Conservation (phyloP, 2,329 filamentous ascomycete genomes). For the Paraphoma chrysanthemicola region DNA sequence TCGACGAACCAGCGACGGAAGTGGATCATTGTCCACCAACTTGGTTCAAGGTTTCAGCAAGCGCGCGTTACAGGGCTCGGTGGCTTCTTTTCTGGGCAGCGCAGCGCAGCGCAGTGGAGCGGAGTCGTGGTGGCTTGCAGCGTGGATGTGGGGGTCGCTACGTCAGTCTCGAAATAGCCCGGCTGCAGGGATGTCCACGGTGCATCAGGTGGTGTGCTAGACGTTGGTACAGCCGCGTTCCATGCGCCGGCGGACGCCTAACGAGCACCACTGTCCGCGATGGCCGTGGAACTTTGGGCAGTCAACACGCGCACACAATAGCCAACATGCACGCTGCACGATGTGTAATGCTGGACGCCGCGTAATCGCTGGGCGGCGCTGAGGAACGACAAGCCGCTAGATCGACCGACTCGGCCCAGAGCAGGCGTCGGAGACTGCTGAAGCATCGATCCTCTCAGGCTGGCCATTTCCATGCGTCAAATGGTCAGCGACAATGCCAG, state of each 20-base stretch:
- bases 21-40: neutral
- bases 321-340: conserved; percentile 1
- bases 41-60: conserved; percentile 6
- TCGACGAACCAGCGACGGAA: neutral
- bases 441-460: conserved; percentile 6
- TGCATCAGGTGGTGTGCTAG: conserved; percentile 2
- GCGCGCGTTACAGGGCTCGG: conserved; percentile 3
- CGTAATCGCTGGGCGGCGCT: conserved; percentile 22
- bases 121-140: conserved; percentile 1
- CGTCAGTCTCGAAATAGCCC: conserved; percentile 16
- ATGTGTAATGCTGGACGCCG: conserved; percentile 11
- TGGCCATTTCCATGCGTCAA: conserved; percentile 12
- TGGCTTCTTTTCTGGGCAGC: neutral
- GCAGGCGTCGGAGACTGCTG: conserved; percentile 4
- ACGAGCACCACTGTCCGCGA: neutral
- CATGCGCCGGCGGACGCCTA: conserved; percentile 1
- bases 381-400: conserved; percentile 26
- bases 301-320: neutral
- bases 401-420: conserved; percentile 7
- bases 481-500: conserved; percentile 39
- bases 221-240: conserved; percentile 5
- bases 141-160: neutral
- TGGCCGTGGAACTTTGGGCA: neutral
- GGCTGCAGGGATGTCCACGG: conserved; percentile 2
- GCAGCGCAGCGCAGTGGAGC: neutral